These are phyloP conservation scores for Boletales sp. DNA, from an alignment of 768 basidiomycete species.

Conservation along the genomic window DNA sequence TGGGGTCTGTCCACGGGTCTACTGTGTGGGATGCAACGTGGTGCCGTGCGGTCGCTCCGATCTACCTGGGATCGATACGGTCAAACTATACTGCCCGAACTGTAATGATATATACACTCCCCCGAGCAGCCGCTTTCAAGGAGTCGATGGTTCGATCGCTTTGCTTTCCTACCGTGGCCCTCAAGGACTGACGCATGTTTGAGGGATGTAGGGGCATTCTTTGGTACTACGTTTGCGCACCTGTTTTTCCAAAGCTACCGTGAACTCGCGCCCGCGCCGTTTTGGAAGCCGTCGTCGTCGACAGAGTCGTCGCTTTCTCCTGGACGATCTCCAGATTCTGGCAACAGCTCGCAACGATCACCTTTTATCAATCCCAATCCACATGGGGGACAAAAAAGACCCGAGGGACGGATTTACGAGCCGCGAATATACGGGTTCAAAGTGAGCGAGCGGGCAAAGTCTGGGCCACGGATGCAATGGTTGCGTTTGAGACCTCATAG, in stretches of 20 bases:
- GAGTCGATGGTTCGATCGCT: conserved; percentile 75
- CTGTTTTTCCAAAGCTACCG: conserved; percentile 98
- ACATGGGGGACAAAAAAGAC: conserved; percentile 84
- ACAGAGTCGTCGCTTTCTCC: conserved; percentile 51
- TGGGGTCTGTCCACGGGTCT: conserved; percentile 93
- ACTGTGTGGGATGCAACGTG: conserved; percentile 83
- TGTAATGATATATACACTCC: conserved; percentile 97
- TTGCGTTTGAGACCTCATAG: conserved; percentile 81
- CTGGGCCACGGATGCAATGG: conserved; percentile 97
- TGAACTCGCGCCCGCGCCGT: conserved; percentile 90
- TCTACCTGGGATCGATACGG: conserved; percentile 93
- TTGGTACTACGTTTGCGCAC: conserved; percentile 98
- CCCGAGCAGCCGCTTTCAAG: conserved; percentile 91
- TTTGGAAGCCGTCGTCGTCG: conserved; percentile 71
- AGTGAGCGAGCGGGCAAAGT: conserved; percentile 92
- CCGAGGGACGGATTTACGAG: conserved; percentile 81
- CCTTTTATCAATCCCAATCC: conserved; percentile 87
- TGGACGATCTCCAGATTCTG: conserved; percentile 51
- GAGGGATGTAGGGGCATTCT: conserved; percentile 79
- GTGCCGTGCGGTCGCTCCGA: conserved; percentile 96
- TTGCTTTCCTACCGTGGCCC: conserved; percentile 5
- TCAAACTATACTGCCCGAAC: conserved; percentile 96
- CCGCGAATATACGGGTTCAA: conserved; percentile 97
- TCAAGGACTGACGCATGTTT: conserved; percentile 12
- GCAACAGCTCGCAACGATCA: conserved; percentile 43